A percentile compares a stretch with the other conserved stretches of the same genome.
Evolutionary conservation across 768 basidiomycete genomes (phyloP).

Genomic region (Leccinum boreale): DNA sequence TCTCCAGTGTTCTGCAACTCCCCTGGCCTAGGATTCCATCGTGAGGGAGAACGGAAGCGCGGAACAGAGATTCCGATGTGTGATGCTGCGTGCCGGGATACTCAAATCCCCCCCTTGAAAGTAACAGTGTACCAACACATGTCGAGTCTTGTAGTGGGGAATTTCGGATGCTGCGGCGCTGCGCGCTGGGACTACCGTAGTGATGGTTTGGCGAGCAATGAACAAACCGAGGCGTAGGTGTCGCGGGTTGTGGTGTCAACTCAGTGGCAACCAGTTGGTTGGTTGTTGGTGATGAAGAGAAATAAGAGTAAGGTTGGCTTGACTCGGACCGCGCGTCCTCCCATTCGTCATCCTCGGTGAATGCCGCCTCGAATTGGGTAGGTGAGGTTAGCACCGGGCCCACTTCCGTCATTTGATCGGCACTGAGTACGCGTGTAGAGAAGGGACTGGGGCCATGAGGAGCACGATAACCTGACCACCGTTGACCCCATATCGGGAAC

Average conservation of each 20-base stretch:
- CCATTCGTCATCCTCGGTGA: slow-evolving; percentile 20
- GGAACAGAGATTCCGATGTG: neutral
- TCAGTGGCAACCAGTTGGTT: slow-evolving; percentile 2
- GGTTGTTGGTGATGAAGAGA: slow-evolving; percentile 10
- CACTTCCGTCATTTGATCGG: slow-evolving; percentile 21
- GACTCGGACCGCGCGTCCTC: slow-evolving; percentile 14
- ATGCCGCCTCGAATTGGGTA: slow-evolving; percentile 16
- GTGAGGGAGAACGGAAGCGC: neutral
- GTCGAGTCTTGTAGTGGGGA: slow-evolving; percentile 1
- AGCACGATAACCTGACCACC: slow-evolving; percentile 23
- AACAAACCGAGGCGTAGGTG: neutral
- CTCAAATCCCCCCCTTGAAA: neutral
- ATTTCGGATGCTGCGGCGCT: neutral
- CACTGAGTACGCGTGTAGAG: slow-evolving; percentile 18
- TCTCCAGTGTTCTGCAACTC: neutral
- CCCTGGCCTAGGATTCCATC: neutral
- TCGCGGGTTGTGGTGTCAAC: neutral
- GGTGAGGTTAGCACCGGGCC: slow-evolving; percentile 20
- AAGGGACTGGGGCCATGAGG: slow-evolving; percentile 28
- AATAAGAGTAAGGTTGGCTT: slow-evolving; percentile 4
- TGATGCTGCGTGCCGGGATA: neutral
- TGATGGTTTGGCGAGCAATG: neutral
- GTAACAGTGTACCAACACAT: neutral
- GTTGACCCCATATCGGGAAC: slow-evolving; percentile 33
- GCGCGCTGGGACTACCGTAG: neutral